Conservation (phyloP, 148 eudicot species). For the Selenicereus undatus region DNA sequence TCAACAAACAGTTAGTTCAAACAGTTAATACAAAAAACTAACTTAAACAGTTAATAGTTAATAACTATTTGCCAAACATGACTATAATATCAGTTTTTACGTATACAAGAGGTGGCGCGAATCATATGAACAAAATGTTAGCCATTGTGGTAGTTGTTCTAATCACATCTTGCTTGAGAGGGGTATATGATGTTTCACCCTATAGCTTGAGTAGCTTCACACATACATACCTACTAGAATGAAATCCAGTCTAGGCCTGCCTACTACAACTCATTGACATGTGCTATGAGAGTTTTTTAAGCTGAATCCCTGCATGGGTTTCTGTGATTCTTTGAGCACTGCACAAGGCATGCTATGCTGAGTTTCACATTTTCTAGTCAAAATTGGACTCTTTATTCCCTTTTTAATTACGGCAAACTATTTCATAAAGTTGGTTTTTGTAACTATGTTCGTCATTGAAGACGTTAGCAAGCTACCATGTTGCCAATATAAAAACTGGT, state of each 20-base stretch:
- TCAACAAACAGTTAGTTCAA: too few relatives aligned
- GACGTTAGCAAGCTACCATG: constrained; percentile 11
- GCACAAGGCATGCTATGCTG: constrained; percentile 27
- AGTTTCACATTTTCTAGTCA: constrained; percentile 30
- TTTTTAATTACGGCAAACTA: background rate
- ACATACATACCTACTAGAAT: constrained; percentile 38
- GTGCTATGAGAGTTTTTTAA: constrained; percentile 23
- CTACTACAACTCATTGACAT: constrained; percentile 21
- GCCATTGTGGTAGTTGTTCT: background rate
- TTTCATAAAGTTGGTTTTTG: constrained; percentile 18
- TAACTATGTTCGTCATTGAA: constrained; percentile 10
- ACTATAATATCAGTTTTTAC: background rate
- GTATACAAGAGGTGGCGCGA: background rate
- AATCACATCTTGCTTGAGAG: constrained; percentile 7
- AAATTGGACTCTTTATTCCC: constrained; percentile 8
- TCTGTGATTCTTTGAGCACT: constrained; percentile 29
- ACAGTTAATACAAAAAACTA: too few relatives aligned
- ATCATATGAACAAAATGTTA: background rate
- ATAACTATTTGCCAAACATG: too few relatives aligned
- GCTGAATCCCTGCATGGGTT: constrained; percentile 18
- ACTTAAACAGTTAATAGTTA: too few relatives aligned
- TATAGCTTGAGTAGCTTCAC: constrained; percentile 13
- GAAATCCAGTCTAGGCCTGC: constrained; percentile 24
- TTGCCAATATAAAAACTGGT: background rate
- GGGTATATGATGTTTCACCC: constrained; percentile 13